These are phyloP conservation scores for Cystobasidiaceae sp. DNA, from an alignment of 1,284 basidiomycete species.

Conservation along the genomic window DNA sequence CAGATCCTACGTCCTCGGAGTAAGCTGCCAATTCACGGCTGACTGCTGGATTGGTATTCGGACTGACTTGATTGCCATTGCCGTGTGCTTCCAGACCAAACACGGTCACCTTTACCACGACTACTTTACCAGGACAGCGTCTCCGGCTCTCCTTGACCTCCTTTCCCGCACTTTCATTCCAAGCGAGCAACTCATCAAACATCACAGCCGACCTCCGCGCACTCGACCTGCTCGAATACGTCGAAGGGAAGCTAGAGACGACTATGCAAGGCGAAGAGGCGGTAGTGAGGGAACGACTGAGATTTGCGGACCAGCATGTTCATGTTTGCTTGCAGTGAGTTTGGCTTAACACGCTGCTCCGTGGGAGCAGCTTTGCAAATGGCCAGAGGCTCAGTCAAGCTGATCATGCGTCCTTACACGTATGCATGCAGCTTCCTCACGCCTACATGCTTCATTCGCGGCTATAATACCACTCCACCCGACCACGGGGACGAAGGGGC, in stretches of 20 bases:
- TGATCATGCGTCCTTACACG: not conserved
- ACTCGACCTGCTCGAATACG: not conserved
- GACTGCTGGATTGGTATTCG: no score
- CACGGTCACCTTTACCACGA: no score
- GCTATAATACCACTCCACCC: not conserved
- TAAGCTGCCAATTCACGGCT: no score
- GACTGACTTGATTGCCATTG: no score
- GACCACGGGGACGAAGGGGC: not conserved
- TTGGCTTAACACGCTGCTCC: no score
- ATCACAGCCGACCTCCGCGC: not conserved
- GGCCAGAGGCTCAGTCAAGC: not conserved
- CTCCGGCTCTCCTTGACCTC: not conserved
- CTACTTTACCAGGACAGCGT: not conserved
- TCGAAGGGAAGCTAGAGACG: not conserved
- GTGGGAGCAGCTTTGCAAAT: not conserved
- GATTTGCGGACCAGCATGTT: not conserved
- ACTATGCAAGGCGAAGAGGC: not conserved
- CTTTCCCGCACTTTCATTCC: not conserved
- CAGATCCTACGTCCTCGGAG: not conserved
- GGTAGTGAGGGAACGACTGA: not conserved
- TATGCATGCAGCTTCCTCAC: not conserved
- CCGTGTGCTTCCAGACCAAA: no score
- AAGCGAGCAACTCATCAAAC: not conserved
- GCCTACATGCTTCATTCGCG: not conserved
- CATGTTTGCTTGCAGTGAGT: conserved; percentile 18